Base-by-base conservation (phyloP, 257 asterid species). In the Avicennia marina region DNA sequence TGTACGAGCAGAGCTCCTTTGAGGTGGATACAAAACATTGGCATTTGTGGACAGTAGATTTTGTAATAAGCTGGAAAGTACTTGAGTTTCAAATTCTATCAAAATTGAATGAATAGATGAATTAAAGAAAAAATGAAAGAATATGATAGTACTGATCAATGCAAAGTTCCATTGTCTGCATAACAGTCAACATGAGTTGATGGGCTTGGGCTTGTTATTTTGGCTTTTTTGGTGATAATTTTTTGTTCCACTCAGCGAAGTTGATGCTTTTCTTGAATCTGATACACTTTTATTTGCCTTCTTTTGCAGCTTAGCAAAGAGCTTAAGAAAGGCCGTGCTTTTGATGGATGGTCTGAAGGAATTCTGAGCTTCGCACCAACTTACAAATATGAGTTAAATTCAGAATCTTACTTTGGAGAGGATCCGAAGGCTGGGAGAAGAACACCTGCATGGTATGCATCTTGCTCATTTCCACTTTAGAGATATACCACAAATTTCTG, bases 331-430 rank as follows among this genome's bases (percentile, higher is more conserved):
- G 96, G 94, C 24, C 83, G 85, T 47, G 82, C 77, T 50, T 93
- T 93, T 65, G 91, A 86, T 71, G 99, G 99, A 72, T 89, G 99
- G 99, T 86, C 87, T 0, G 99, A 93, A 75, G 99, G 97, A 55
- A 58, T 67, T 48, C 54, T 89, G 68, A 73, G 54, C 70, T 93
- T 93, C 72, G 85, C 96, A 42, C 99, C 99, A 4, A 93, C 99
- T 18, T 93, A 93, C 63, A 93, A 89, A 63, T 93, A 93, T 52
- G 96, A 84, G 66, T 17, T 58, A 8, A 75, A 86, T 68, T 83
- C 99, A 1, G 87, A 80, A 4, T 68, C 81, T 33, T 93, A 93
- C 68, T 10, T 36, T 1, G 87, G 90, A 32, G 85, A 73, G 65
- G 95, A 86, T 65, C 89, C 86, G 53, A 93, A 74, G 72, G 60